phyloP scores from a whole-genome alignment of 768 basidiomycete species.

The Candolleomyces aberdarensis region DNA sequence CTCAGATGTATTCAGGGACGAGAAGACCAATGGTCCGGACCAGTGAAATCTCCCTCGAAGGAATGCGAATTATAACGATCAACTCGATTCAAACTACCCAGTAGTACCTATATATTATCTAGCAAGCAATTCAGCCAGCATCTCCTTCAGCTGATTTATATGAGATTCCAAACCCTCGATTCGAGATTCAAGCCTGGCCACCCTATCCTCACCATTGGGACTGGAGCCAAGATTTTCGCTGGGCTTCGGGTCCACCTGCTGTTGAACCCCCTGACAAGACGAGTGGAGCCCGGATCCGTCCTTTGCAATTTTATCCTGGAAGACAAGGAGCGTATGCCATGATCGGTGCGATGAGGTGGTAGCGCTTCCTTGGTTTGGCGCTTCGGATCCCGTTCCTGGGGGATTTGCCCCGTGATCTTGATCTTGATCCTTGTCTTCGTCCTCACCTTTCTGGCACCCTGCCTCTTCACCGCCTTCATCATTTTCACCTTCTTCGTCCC shows the following conservation, averaged over 20 bases:
- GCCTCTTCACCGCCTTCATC: background rate
- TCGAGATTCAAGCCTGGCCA: background rate
- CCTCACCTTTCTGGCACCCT: background rate
- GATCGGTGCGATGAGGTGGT: background rate
- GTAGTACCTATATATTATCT: background rate
- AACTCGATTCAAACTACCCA: too few species aligned
- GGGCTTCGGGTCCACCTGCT: background rate
- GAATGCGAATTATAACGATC: too few species aligned
- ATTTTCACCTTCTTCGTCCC: background rate
- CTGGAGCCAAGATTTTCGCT: background rate
- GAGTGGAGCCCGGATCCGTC: background rate
- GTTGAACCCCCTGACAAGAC: background rate
- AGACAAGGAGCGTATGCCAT: constrained; percentile 1
- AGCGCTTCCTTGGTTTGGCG: too few species aligned
- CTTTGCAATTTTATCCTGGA: background rate
- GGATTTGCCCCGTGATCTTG: background rate
- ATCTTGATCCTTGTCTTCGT: background rate
- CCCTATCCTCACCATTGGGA: background rate
- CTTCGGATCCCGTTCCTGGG: too few species aligned
- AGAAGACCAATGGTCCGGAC: background rate
- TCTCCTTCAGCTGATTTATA: background rate
- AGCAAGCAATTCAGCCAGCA: background rate
- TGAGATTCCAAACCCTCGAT: background rate
- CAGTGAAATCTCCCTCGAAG: too few species aligned
- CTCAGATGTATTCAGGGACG: constrained; percentile 24